phyloP scores from a whole-genome alignment of 495 filamentous ascomycete genomes.

The Aspergillus saccharolyticus region DNA sequence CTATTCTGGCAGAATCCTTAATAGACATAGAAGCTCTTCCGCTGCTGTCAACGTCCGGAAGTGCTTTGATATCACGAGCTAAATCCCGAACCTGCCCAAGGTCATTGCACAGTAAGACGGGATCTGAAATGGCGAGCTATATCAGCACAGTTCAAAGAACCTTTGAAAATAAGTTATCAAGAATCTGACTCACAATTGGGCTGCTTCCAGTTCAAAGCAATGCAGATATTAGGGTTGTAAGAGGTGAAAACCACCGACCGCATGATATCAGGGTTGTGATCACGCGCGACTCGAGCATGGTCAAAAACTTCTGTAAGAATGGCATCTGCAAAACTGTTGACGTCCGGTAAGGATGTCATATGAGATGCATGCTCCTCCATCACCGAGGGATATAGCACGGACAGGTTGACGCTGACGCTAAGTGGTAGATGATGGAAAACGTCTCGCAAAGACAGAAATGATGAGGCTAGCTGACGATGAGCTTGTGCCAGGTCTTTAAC shows the following conservation, averaged over 20 bases:
- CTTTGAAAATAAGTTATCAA: neutral
- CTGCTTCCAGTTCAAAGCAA: conserved; percentile 96
- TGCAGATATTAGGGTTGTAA: conserved; percentile 84
- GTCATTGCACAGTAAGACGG: conserved; percentile 91
- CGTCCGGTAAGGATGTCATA: conserved; percentile 69
- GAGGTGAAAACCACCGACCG: conserved; percentile 88
- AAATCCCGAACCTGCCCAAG: conserved; percentile 56
- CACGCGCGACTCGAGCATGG: conserved; percentile 73
- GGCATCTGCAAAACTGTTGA: conserved; percentile 80
- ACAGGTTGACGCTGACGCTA: conserved; percentile 78
- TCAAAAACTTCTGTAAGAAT: conserved; percentile 85
- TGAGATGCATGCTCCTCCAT: conserved; percentile 62
- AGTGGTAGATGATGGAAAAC: conserved; percentile 68
- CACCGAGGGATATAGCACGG: conserved; percentile 74
- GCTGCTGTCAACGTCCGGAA: conserved; percentile 52
- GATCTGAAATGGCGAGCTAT: conserved; percentile 50
- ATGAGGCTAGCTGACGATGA: conserved; percentile 64
- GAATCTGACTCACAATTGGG: conserved; percentile 71
- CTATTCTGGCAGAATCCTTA: conserved; percentile 90
- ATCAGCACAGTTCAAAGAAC: neutral
- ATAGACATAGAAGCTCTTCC: conserved; percentile 73
- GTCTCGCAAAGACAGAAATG: conserved; percentile 69
- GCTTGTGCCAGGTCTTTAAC: conserved; percentile 56
- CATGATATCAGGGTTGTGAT: conserved; percentile 61
- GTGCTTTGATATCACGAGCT: conserved; percentile 38